Evolutionary conservation across 768 basidiomycete species (phyloP), one percentile per base, ranked within the genome.

Genomic region (Sarcodon sp.): DNA sequence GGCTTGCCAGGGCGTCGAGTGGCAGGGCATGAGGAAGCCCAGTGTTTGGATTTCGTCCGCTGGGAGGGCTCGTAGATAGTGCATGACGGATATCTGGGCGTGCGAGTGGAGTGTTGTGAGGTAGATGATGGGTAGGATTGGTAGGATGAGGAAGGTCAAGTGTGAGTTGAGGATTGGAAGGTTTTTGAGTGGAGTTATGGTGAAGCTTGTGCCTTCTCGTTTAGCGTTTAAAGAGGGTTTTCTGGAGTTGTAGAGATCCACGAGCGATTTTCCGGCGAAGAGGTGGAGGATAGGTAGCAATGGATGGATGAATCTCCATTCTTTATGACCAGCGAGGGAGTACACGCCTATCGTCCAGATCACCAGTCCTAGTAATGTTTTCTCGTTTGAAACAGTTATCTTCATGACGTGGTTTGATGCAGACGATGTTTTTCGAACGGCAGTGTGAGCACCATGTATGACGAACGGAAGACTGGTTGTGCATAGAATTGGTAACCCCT

Each of bases 221-320:
- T 13, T 15, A 32, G 12, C 12, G 18, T 18, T 21, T 21, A 31
- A 27, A 34, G 18, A 18, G 33, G 10, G 15, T 36, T 13, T 31
- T 46, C 36, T 7, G 48, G 12, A 53, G 35, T 46, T 49, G 53
- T 66, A 70, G 2, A 72, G 54, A 48, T 79, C 76, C 34, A 78
- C 69, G 4, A 94, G 64, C 1, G 86, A 79, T 52, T 78, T 79
- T 0, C 89, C 71, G 9, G 86, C 84, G 51, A 96, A 72, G 16
- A 92, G 54, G 55, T 96, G 83, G 36, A 94, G 65, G 32, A 90
- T 63, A 0, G 96, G 93, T 3, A 98, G 69, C 15, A 97, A 61
- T 0, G 94, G 92, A 54, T 97, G 93, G 6, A 98, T 67, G 66
- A 99, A 98, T 7, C 96, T 75, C 91, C 92, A 97, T 70, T 99